Conservation (phyloP, 352 stramenopile genomes). For the Phytophthora fragariae region DNA sequence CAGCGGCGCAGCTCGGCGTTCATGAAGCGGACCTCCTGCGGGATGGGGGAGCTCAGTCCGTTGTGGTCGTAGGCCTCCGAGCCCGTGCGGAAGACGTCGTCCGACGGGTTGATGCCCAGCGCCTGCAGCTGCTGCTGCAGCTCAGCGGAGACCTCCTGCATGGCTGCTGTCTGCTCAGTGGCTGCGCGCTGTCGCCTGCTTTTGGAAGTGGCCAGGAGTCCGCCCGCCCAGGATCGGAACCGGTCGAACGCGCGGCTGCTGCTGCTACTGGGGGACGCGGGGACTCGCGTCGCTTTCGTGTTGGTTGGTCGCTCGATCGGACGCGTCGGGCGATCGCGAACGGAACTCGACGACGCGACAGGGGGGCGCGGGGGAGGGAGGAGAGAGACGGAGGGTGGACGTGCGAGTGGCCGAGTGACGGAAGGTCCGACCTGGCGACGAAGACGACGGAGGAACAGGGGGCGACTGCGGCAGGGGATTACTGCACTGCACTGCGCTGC, state of each 20-base stretch:
- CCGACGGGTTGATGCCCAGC: constrained; percentile 81
- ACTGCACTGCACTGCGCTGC: neutral
- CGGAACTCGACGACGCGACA: neutral
- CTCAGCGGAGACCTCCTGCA: constrained; percentile 73
- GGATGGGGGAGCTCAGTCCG: constrained; percentile 81
- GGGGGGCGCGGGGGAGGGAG: no score
- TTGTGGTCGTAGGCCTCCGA: constrained; percentile 82
- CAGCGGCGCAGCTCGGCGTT: constrained; percentile 85
- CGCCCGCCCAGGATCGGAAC: constrained; percentile 42
- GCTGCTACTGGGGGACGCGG: neutral
- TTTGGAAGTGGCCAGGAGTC: constrained; percentile 28
- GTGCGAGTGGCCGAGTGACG: neutral
- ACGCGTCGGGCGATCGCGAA: neutral
- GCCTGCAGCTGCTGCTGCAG: constrained; percentile 83
- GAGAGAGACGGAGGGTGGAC: neutral
- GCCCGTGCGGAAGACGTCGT: constrained; percentile 85
- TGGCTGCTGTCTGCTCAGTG: constrained; percentile 32
- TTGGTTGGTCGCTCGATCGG: constrained; percentile 21
- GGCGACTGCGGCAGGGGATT: neutral
- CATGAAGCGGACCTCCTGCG: constrained; percentile 88
- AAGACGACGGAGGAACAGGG: neutral
- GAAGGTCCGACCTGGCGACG: neutral
- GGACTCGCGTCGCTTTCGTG: constrained; percentile 25
- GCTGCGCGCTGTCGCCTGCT: constrained; percentile 27
- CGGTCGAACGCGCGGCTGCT: constrained; percentile 41